Evolutionary conservation across 176 grass and related monocot species (phyloP).

Genomic region (Carex pumila): DNA sequence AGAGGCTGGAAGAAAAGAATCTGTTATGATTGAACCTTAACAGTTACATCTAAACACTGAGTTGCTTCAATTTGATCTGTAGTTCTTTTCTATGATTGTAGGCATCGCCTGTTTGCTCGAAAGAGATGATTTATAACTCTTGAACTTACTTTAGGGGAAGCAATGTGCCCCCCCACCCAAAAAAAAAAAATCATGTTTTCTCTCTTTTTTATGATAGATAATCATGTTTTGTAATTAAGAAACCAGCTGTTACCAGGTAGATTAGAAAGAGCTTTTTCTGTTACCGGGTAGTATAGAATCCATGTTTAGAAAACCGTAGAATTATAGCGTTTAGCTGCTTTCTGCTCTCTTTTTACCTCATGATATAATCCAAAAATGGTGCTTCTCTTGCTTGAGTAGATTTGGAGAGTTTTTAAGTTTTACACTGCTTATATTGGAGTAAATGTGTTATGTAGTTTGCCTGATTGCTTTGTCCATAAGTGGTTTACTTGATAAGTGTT

Average conservation of each 20-base stretch:
- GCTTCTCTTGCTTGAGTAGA: not conserved
- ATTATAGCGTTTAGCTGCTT: not conserved
- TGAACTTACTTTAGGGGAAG: not conserved
- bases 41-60: not conserved
- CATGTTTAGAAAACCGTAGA: not conserved
- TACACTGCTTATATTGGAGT: not conserved
- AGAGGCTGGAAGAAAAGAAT: not conserved
- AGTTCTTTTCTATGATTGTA: conserved; percentile 2
- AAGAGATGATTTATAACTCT: conserved; percentile 2
- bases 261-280: not conserved
- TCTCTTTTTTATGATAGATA: not conserved
- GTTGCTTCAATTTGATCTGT: not conserved
- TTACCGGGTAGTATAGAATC: not conserved
- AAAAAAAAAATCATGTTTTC: not conserved
- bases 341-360: not conserved
- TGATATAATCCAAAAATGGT: not conserved
- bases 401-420: not conserved
- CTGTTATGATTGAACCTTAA: not conserved
- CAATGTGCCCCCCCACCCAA: not conserved
- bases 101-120: conserved; percentile 13
- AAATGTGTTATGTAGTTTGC: no score
- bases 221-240: conserved; percentile 2
- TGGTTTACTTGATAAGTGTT: no score
- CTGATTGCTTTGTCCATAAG: no score
- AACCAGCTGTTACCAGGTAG: not conserved